phyloP scores from a whole-genome alignment of 2,329 filamentous ascomycete species.

The Fusarium chaquense region DNA sequence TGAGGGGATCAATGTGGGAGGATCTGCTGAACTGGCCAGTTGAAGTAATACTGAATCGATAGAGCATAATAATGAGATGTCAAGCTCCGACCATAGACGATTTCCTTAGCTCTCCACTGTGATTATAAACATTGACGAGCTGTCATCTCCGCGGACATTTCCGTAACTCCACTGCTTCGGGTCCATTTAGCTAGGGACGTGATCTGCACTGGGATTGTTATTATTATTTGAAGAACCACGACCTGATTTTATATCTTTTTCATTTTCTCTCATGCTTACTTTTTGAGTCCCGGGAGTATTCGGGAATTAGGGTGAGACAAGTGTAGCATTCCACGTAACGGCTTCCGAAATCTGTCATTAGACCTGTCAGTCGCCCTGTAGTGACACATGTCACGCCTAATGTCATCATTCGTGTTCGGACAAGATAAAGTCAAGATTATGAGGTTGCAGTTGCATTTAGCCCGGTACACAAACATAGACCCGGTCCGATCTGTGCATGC shows the following conservation, averaged over 20 bases:
- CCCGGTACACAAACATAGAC: neutral
- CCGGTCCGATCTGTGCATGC: neutral
- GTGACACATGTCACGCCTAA: neutral
- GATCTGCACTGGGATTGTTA: neutral
- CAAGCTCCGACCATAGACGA: too few relatives aligned
- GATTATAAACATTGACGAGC: neutral
- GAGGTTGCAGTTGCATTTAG: neutral
- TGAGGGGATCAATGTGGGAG: conserved; percentile 31
- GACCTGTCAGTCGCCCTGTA: too few relatives aligned
- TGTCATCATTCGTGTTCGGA: neutral
- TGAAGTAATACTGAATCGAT: conserved; percentile 9
- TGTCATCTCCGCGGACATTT: neutral
- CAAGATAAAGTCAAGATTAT: neutral
- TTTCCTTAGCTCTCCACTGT: neutral
- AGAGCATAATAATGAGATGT: neutral
- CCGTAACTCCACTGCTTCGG: neutral
- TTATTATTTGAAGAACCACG: too few relatives aligned
- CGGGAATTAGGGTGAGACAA: neutral
- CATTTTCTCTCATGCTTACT: neutral
- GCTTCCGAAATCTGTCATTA: neutral
- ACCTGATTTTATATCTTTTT: neutral
- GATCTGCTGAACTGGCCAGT: conserved; percentile 29
- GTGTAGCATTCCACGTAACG: neutral
- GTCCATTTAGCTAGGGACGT: neutral
- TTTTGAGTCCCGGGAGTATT: neutral